These are phyloP conservation scores for Breviolum minutum DNA, from an alignment of 73 alveolate genomes.

Conservation along the genomic window DNA sequence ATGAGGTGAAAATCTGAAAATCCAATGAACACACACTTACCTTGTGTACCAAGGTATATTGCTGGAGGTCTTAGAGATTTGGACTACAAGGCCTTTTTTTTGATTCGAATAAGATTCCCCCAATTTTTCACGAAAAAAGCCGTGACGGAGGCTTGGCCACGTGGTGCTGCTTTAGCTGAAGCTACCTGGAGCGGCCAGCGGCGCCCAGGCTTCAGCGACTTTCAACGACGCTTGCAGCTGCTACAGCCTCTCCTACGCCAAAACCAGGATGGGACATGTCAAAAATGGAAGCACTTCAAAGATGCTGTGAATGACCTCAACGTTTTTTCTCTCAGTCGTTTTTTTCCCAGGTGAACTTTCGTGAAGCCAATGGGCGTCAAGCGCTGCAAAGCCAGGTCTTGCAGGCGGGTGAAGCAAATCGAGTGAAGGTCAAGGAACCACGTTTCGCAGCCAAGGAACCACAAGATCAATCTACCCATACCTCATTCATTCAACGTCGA, in stretches of 20 bases:
- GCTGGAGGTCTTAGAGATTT: background rate
- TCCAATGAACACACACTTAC: background rate
- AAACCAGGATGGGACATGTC: background rate
- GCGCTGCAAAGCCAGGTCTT: background rate
- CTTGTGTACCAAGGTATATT: background rate
- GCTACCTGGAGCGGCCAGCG: constrained; percentile 77
- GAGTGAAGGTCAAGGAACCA: too few relatives aligned
- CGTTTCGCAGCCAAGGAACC: too few relatives aligned
- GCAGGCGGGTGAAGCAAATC: too few relatives aligned
- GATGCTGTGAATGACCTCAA: background rate
- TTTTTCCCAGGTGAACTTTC: constrained; percentile 21
- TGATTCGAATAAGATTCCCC: background rate
- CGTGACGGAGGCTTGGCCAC: constrained; percentile 68
- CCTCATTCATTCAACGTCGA: too few relatives aligned
- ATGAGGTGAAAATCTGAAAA: too few relatives aligned
- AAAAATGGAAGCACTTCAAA: background rate
- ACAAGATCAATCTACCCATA: too few relatives aligned
- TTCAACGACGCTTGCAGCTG: constrained; percentile 54
- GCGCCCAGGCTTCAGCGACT: constrained; percentile 89
- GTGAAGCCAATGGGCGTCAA: constrained; percentile 9
- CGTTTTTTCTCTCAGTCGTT: too few relatives aligned
- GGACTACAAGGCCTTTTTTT: constrained; percentile 1
- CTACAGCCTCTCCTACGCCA: background rate
- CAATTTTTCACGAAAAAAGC: background rate
- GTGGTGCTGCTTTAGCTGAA: constrained; percentile 81